These are phyloP conservation scores for Aspergillus nanangensis DNA, from an alignment of 495 filamentous ascomycete genomes.

Conservation along the genomic window DNA sequence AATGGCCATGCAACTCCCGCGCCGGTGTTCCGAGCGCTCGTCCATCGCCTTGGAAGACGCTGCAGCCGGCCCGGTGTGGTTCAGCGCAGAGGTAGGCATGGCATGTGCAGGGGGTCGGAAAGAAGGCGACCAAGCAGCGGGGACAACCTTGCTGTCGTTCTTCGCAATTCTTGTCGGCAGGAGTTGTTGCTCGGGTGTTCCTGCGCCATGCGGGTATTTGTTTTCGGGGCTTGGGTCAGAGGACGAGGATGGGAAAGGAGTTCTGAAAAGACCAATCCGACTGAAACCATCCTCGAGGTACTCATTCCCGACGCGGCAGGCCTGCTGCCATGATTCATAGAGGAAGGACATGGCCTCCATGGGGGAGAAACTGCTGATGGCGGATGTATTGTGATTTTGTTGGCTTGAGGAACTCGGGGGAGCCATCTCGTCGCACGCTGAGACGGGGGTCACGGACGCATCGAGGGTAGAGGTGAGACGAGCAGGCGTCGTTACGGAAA, in stretches of 20 bases:
- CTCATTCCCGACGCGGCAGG: constrained; percentile 19
- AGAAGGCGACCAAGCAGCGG: too few species aligned
- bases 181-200: too few species aligned
- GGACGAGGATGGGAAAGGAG: too few species aligned
- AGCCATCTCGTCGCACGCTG: constrained; percentile 1
- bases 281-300: too few species aligned
- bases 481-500: too few species aligned
- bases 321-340: constrained; percentile 30
- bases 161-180: too few species aligned
- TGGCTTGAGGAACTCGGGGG: constrained; percentile 12
- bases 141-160: constrained; percentile 2
- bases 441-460: too few species aligned
- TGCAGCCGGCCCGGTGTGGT: constrained; percentile 8
- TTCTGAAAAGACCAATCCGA: too few species aligned
- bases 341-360: constrained; percentile 1
- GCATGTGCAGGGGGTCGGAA: background rate
- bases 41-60: constrained; percentile 23
- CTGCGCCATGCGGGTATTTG: too few species aligned
- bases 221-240: background rate
- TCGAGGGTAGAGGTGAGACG: too few species aligned
- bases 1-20: constrained; percentile 41
- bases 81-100: constrained; percentile 1
- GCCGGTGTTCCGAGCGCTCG: constrained; percentile 24
- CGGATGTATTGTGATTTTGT: background rate
- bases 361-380: background rate